A percentile compares a stretch with the other conserved stretches of the same genome.
phyloP scores from a whole-genome alignment of 768 basidiomycete genomes.

The Hygrocybe coccinea region DNA sequence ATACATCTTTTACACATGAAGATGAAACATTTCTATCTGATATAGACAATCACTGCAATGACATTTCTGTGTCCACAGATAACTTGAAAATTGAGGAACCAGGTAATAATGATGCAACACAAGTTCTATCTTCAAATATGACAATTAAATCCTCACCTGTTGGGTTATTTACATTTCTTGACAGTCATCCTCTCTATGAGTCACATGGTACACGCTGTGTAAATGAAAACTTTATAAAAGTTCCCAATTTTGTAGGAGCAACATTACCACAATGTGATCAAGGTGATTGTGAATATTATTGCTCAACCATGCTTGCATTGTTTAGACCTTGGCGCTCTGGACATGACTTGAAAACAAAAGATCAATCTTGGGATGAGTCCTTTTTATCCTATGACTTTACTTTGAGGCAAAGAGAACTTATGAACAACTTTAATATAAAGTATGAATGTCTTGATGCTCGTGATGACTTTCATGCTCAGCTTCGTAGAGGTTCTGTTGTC shows the following conservation, averaged over 20 bases:
- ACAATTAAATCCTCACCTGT: constrained; percentile 27
- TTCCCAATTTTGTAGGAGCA: constrained; percentile 30
- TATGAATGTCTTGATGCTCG: constrained; percentile 35
- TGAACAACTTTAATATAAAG: constrained; percentile 28
- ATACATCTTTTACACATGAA: neutral
- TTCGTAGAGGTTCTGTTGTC: too few relatives aligned
- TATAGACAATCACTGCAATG: too few relatives aligned
- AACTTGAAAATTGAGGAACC: too few relatives aligned
- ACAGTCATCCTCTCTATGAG: neutral
- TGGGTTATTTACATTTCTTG: constrained; percentile 17
- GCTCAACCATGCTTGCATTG: constrained; percentile 27
- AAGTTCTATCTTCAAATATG: too few relatives aligned
- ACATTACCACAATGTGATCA: constrained; percentile 27
- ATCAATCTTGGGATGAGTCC: constrained; percentile 23
- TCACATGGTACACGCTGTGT: neutral
- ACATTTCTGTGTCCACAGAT: too few relatives aligned
- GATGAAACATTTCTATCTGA: constrained; percentile 19
- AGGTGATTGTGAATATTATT: constrained; percentile 29
- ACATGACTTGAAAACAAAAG: constrained; percentile 18
- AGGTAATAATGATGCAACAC: too few relatives aligned
- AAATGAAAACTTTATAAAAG: neutral
- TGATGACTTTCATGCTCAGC: neutral
- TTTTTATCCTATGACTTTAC: constrained; percentile 18
- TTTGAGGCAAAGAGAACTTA: constrained; percentile 12
- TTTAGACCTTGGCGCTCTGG: constrained; percentile 30